These are phyloP conservation scores for Yamadazyma trypodendri DNA, from an alignment of 1,139 yeast species.

Conservation along the genomic window DNA sequence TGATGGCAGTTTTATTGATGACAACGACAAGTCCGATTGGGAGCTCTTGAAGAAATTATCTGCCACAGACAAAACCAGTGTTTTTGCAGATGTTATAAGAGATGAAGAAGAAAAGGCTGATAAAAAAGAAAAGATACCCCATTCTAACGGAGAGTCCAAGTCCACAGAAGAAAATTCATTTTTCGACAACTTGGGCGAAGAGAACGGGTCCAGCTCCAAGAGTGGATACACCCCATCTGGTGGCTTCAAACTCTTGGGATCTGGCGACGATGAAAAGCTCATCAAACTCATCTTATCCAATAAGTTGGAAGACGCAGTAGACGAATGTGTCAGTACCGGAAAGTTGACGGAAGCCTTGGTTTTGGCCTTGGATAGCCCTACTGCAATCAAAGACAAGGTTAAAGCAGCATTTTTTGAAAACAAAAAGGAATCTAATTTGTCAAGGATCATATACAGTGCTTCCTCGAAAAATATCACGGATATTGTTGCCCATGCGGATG, in stretches of 20 bases:
- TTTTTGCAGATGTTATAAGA: constrained; percentile 22
- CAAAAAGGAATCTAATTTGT: constrained; percentile 53
- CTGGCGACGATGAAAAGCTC: constrained; percentile 40
- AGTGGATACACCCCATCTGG: constrained; percentile 42
- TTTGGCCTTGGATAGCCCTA: constrained; percentile 72
- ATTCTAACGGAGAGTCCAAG: constrained; percentile 8
- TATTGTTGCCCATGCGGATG: constrained; percentile 74
- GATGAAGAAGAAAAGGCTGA: constrained; percentile 17
- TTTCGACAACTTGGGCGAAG: constrained; percentile 43
- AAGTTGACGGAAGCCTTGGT: constrained; percentile 77
- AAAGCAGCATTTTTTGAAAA: constrained; percentile 67
- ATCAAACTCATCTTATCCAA: constrained; percentile 62
- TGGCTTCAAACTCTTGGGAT: constrained; percentile 33
- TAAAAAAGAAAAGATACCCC: constrained; percentile 1
- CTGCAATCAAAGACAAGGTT: constrained; percentile 62
- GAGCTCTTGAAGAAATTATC: constrained; percentile 59
- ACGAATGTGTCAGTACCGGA: constrained; percentile 61
- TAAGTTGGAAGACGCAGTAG: constrained; percentile 66
- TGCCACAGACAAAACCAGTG: constrained; percentile 45
- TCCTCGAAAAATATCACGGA: constrained; percentile 64
- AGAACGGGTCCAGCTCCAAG: constrained; percentile 4
- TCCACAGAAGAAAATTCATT: constrained; percentile 37
- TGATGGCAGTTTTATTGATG: constrained; percentile 33
- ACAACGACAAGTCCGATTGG: constrained; percentile 72
- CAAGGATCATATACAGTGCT: constrained; percentile 72